Conservation (phyloP, 345 rosid species). For the Pugionium cornutum region DNA sequence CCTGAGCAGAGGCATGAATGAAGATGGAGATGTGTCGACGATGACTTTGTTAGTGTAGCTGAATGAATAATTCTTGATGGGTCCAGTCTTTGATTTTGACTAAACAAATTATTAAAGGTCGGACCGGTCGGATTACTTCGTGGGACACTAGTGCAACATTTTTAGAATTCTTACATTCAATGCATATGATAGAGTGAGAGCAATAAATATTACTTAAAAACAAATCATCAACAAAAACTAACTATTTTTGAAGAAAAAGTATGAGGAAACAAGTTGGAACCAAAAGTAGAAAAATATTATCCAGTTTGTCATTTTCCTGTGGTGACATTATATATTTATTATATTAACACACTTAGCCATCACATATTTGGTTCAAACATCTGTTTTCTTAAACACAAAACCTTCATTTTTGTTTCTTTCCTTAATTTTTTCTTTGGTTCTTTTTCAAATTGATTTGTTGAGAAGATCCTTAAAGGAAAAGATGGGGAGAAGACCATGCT, state of each 20-base stretch:
- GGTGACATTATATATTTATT: conserved; percentile 22
- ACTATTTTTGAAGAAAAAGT: not conserved
- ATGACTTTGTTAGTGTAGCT: no score
- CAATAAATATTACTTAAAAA: no score
- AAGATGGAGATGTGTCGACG: no score
- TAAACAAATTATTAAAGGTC: no score
- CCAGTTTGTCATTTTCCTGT: conserved; percentile 21
- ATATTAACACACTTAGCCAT: conserved; percentile 34
- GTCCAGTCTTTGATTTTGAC: no score
- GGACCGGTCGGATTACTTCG: no score
- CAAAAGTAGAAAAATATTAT: conserved; percentile 25
- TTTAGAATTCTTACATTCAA: no score
- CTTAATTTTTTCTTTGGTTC: not conserved
- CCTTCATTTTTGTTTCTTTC: not conserved
- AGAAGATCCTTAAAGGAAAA: not conserved
- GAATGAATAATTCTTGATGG: no score
- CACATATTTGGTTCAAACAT: conserved; percentile 26
- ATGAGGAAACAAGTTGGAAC: conserved; percentile 19
- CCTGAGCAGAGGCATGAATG: no score
- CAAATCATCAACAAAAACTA: no score
- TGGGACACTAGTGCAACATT: no score
- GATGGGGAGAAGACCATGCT: conserved; percentile 45
- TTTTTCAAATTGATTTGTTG: not conserved
- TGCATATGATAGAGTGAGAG: no score
- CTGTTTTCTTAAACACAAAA: conserved; percentile 12